A percentile compares a stretch with the other conserved stretches of the same genome.
These are phyloP conservation scores for Lachnellula cervina DNA, from an alignment of 2,329 filamentous ascomycete species.

Conservation along the genomic window DNA sequence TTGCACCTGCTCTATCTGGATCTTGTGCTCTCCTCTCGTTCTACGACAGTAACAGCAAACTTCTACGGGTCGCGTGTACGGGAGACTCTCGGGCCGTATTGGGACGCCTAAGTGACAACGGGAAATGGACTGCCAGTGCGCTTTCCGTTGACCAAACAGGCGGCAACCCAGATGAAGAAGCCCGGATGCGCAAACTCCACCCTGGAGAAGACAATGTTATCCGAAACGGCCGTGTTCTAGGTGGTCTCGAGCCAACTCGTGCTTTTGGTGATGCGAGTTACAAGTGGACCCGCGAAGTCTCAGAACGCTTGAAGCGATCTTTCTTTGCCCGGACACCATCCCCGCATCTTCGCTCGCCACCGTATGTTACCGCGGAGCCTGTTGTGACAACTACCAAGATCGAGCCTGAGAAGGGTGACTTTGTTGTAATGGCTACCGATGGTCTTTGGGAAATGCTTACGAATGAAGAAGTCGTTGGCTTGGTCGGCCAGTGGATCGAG, in stretches of 20 bases:
- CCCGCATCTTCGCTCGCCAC: slow-evolving; percentile 77
- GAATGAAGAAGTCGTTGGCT: slow-evolving; percentile 94
- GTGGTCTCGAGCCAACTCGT: slow-evolving; percentile 84
- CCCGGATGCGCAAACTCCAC: slow-evolving; percentile 77
- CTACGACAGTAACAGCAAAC: slow-evolving; percentile 83
- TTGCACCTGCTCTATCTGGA: slow-evolving; percentile 91
- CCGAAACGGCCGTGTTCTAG: slow-evolving; percentile 82
- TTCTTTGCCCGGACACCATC: slow-evolving; percentile 85
- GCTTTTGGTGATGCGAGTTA: slow-evolving; percentile 96
- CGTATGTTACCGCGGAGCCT: slow-evolving; percentile 95
- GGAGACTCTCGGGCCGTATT: slow-evolving; percentile 95
- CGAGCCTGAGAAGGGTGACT: slow-evolving; percentile 84
- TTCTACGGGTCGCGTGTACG: slow-evolving; percentile 89
- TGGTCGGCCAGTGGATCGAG: slow-evolving; percentile 96
- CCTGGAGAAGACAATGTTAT: slow-evolving; percentile 86
- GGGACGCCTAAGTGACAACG: slow-evolving; percentile 68
- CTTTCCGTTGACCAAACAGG: slow-evolving; percentile 94
- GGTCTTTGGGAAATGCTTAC: slow-evolving; percentile 99
- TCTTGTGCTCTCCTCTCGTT: slow-evolving; percentile 95
- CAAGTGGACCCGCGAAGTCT: slow-evolving; percentile 88
- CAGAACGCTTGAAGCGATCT: slow-evolving; percentile 72
- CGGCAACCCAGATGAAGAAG: slow-evolving; percentile 76
- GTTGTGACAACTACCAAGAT: slow-evolving; percentile 91
- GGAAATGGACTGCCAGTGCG: slow-evolving; percentile 89
- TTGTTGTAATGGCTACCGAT: slow-evolving; percentile 93